A percentile compares a stretch with the other conserved stretches of the same genome.
These are phyloP conservation scores for Aureobasidium sp. DNA, from an alignment of 2,329 filamentous ascomycete genomes.

Conservation along the genomic window DNA sequence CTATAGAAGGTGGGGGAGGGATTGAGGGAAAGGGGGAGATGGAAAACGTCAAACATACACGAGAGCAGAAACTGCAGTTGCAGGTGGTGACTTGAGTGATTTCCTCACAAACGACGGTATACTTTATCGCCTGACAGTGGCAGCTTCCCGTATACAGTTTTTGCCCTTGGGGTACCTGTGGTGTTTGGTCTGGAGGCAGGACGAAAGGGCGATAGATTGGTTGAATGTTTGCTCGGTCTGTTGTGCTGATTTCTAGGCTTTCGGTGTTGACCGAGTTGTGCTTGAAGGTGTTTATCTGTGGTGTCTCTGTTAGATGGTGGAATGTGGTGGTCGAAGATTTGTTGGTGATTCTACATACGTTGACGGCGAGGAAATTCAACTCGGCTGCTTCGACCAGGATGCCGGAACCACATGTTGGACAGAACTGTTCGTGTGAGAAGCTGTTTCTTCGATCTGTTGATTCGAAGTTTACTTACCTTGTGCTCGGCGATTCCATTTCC, in stretches of 20 bases:
- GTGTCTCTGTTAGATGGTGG: background rate
- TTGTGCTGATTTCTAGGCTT: background rate
- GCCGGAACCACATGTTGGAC: background rate
- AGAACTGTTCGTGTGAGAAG: background rate
- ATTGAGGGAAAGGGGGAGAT: background rate
- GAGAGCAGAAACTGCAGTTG: conserved; percentile 8
- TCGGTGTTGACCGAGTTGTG: background rate
- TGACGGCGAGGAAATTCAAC: background rate
- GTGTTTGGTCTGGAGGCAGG: background rate
- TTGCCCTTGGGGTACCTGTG: background rate
- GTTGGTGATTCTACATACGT: too few relatives aligned
- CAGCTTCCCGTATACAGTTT: conserved; percentile 8
- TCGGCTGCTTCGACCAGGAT: background rate
- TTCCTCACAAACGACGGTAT: background rate
- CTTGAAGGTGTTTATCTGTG: background rate
- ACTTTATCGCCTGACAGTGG: conserved; percentile 4
- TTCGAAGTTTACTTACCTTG: background rate
- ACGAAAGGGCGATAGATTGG: background rate
- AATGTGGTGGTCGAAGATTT: too few relatives aligned
- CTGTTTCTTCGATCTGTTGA: too few relatives aligned
- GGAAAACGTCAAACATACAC: background rate
- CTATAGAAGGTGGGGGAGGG: background rate
- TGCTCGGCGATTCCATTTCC: conserved; percentile 1
- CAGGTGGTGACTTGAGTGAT: background rate
- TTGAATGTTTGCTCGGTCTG: background rate